These are phyloP conservation scores for Corymbia calophylla DNA, from an alignment of 441 rosid species.

Conservation along the genomic window DNA sequence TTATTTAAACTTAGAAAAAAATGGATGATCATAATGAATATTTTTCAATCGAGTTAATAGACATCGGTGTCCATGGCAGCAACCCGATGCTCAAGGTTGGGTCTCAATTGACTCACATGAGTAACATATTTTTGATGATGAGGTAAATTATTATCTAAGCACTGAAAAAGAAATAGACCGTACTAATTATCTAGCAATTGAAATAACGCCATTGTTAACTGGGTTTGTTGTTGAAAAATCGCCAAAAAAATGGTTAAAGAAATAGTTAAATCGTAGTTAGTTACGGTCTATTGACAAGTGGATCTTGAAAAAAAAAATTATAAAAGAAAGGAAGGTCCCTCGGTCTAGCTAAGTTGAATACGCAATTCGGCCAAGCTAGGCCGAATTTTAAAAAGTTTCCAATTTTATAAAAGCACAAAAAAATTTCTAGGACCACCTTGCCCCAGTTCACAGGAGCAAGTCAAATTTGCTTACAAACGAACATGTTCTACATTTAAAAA, in stretches of 20 bases:
- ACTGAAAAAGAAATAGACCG: background rate
- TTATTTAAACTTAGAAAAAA: too few relatives aligned
- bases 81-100: rapidly evolving
- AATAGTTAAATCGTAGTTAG: too few relatives aligned
- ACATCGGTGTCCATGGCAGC: background rate
- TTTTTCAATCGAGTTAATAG: too few relatives aligned
- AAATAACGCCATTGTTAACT: too few relatives aligned
- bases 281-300: too few relatives aligned
- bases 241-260: background rate
- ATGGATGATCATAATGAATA: too few relatives aligned
- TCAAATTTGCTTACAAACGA: too few relatives aligned
- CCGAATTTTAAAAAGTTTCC: background rate
- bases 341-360: background rate
- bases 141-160: background rate
- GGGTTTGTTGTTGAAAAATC: background rate
- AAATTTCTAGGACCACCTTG: background rate
- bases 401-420: too few relatives aligned
- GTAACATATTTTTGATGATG: background rate
- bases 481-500: background rate
- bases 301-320: too few relatives aligned
- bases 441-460: background rate
- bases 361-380: background rate
- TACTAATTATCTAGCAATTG: too few relatives aligned
- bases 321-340: background rate
- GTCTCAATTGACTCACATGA: background rate